Percentiles rank a stretch among this genome's conserved stretches.
Evolutionary conservation across 2,329 filamentous ascomycete genomes (phyloP).

Genomic region (Trichocomaceae sp.): DNA sequence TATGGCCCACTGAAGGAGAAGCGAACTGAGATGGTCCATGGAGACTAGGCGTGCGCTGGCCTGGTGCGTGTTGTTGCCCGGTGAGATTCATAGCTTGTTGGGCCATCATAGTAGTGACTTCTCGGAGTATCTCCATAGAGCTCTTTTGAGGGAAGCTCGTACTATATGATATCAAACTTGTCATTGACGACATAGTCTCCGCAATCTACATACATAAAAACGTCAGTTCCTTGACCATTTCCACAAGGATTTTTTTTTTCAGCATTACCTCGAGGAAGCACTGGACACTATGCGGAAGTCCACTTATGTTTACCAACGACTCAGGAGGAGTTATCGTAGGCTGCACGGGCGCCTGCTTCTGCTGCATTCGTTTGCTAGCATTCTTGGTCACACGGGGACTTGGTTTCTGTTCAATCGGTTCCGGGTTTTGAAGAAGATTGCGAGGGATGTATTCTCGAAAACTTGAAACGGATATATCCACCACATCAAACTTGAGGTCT

Average conservation of each 20-base stretch:
- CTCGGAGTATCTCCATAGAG: constrained; percentile 8
- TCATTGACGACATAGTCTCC: constrained; percentile 61
- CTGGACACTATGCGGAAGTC: constrained; percentile 52
- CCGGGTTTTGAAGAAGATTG: constrained; percentile 46
- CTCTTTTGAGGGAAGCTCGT: constrained; percentile 8
- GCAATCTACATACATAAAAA: constrained; percentile 49
- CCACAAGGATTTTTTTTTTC: too few species aligned
- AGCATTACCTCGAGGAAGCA: constrained; percentile 55
- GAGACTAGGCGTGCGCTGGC: constrained; percentile 40
- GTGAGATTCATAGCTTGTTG: constrained; percentile 26
- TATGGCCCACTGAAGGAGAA: constrained; percentile 52
- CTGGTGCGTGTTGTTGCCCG: constrained; percentile 33
- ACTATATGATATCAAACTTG: constrained; percentile 49
- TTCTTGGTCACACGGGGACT: constrained; percentile 56
- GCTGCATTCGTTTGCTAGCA: constrained; percentile 44
- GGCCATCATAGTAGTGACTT: constrained; percentile 8
- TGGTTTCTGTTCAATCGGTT: constrained; percentile 49
- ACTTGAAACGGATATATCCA: constrained; percentile 70
- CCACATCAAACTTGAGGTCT: constrained; percentile 71
- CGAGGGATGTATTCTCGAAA: constrained; percentile 82
- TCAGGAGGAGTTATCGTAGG: constrained; percentile 40
- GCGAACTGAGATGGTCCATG: constrained; percentile 48
- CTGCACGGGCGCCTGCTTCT: constrained; percentile 35
- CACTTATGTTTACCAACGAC: constrained; percentile 43
- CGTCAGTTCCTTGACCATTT: too few species aligned